Evolutionary conservation across 169 alveolate genomes (phyloP), one percentile per base, ranked within the genome.

Genomic region (Besnoitia besnoiti): DNA sequence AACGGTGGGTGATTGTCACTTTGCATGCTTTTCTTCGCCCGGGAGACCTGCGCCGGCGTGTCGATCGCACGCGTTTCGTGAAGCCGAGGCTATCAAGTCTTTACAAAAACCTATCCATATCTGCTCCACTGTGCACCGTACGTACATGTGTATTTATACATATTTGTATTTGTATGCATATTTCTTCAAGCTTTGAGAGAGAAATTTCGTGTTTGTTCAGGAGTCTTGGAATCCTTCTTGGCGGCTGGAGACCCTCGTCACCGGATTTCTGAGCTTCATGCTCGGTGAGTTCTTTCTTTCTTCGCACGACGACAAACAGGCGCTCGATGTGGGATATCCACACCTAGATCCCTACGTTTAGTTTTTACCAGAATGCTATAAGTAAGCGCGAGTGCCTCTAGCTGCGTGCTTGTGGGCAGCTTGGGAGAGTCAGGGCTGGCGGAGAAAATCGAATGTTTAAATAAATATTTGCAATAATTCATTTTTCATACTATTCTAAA

Each of bases 191-290:
- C 37, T 19, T 30, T 8, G 5, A 61, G 40, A 4, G 40, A 8
- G 77, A n/a, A 19, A 2, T 77, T 39, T 0, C 37, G 67, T 30
- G 7, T 49, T 1, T 39, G 37, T 87, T 30, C 91, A 85, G 85
- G 91, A 87, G 85, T 21, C 47, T 61, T 95, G 97, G 97, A 95
- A 94, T 90, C 95, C 96, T 27, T 94, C 96, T 35, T 95, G 97
- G 96, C 89, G 91, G 37, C 42, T 85, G 30, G 95, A 85, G 85
- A 85, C 90, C n/a, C 51, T 92, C 39, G 79, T 73, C 62, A 80
- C 91, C 59, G 94, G 87, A 21, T 73, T 91, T 7, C 59, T 82
- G 35, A 55, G 76, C 46, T 91, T 82, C 77, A 84, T 80, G 91
- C 75, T 82, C 55, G 91, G 77, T 85, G 87, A 19, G 50, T 37